phyloP scores from a whole-genome alignment of 805 yeast species.

The Lachancea nothofagi region DNA sequence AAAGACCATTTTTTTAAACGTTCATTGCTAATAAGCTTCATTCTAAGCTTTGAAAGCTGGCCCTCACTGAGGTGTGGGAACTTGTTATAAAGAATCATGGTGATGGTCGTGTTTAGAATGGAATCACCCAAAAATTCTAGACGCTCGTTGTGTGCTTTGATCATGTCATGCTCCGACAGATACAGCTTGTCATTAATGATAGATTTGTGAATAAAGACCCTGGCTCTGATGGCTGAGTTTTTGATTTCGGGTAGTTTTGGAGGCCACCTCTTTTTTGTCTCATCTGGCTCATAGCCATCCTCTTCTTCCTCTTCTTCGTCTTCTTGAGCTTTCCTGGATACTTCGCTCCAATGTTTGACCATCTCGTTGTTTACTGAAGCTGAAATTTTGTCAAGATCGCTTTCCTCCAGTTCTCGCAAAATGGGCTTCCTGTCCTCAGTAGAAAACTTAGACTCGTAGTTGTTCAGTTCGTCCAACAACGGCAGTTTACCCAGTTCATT shows the following conservation, averaged over 20 bases:
- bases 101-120: constrained; percentile 64
- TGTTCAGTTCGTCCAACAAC: constrained; percentile 50
- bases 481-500: constrained; percentile 44
- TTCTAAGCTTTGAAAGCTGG: constrained; percentile 62
- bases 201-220: constrained; percentile 82
- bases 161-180: constrained; percentile 50
- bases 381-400: constrained; percentile 17
- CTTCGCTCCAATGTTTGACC: constrained; percentile 9
- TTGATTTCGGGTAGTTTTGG: constrained; percentile 69
- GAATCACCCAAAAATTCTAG: constrained; percentile 91
- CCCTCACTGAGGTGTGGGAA: constrained; percentile 80
- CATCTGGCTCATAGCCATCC: constrained; percentile 24
- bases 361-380: constrained; percentile 6
- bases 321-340: constrained; percentile 7
- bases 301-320: constrained; percentile 23
- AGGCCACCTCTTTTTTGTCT: constrained; percentile 37
- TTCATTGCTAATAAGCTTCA: constrained; percentile 66
- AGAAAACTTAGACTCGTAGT: constrained; percentile 33
- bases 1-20: constrained; percentile 66
- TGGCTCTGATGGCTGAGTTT: constrained; percentile 51
- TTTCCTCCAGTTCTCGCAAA: constrained; percentile 15
- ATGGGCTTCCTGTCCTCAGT: constrained; percentile 16
- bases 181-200: constrained; percentile 53
- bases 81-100: constrained; percentile 56
- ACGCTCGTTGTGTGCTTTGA: constrained; percentile 73